Evolutionary conservation across 1,139 yeast genomes (phyloP), one percentile per base, ranked within the genome.

Genomic region (Hyphopichia khmerensis): DNA sequence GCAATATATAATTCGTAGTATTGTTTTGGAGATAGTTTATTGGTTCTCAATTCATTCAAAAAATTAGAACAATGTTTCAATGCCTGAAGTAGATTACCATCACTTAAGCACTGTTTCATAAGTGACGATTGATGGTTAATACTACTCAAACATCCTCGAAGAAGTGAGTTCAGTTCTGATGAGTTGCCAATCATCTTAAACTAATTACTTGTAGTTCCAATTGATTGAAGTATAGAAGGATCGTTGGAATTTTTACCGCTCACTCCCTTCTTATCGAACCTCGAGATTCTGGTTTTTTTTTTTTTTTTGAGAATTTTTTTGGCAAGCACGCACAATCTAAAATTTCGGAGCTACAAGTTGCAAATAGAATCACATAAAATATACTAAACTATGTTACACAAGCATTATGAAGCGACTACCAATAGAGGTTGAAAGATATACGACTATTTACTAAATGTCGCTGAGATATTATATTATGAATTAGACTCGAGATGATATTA

Each of bases 1-100:
- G 86, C 75, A 59, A 89, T 87, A 65, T 93, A 93, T 39, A 95
- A 68, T 62, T 93, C 99, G 61, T 93, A 93, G 69, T 93, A 93
- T 60, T 88, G 95, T 61, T 91, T 91, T 1, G 99, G 99, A 3
- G 89, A 76, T 48, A 90, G 71, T 40, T 76, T 74, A 40, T 84
- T 80, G 10, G 93, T 86, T 43, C 98, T 73, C 41, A 93, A 69
- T 62, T 93, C 98, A 33, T 84, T 83, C 43, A 93, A 72, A 67
- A 90, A 81, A 41, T 87, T 80, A 29, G 96, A 84, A 40, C 95
- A 89, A 58, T 90, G 95, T 54, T 90, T 90, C 47, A 93, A 69
- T 0, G 96, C 96, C 56, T 86, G 96, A 79, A 93, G 82, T 43
- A 91, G 73, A 44, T 68, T 64, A 57, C 84, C 84, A 34, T 84